Percentiles rank a stretch among this genome's conserved stretches.
phyloP scores from a whole-genome alignment of 345 rosid species.

The Clarkia xantiana region DNA sequence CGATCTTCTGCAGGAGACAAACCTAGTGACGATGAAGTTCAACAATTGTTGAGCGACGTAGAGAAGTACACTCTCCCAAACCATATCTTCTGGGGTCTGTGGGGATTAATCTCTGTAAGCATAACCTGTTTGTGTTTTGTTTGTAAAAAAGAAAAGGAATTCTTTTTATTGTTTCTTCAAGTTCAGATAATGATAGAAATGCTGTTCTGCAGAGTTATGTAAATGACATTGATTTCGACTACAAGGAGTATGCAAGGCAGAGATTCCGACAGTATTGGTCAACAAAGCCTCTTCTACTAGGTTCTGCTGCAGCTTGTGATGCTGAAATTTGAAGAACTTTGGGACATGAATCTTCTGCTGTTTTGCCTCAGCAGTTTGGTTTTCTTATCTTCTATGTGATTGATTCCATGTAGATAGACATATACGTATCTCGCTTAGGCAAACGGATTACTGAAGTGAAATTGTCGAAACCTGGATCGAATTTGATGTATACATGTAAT shows the following conservation, averaged over 20 bases:
- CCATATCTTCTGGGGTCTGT: conserved; percentile 72
- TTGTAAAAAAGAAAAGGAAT: too few species aligned
- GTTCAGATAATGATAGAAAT: background rate
- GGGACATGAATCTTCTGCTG: too few species aligned
- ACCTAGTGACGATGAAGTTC: conserved; percentile 32
- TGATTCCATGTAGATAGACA: too few species aligned
- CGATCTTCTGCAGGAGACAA: conserved; percentile 20
- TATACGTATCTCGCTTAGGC: too few species aligned
- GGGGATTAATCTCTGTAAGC: conserved; percentile 78
- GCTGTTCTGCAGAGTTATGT: conserved; percentile 40
- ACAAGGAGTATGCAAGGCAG: conserved; percentile 75
- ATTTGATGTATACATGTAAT: too few species aligned
- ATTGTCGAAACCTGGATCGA: too few species aligned
- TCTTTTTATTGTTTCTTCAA: too few species aligned
- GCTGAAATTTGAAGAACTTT: background rate
- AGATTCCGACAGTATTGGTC: conserved; percentile 73
- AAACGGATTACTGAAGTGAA: too few species aligned
- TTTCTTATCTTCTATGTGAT: too few species aligned
- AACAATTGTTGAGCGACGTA: conserved; percentile 21
- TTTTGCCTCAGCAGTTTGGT: too few species aligned
- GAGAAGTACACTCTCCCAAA: conserved; percentile 63
- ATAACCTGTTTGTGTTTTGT: background rate
- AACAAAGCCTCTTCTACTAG: conserved; percentile 40
- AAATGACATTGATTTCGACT: conserved; percentile 67
- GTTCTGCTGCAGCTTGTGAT: background rate